These are phyloP conservation scores for Pythium chondricola DNA, from an alignment of 352 stramenopile genomes.

Conservation along the genomic window DNA sequence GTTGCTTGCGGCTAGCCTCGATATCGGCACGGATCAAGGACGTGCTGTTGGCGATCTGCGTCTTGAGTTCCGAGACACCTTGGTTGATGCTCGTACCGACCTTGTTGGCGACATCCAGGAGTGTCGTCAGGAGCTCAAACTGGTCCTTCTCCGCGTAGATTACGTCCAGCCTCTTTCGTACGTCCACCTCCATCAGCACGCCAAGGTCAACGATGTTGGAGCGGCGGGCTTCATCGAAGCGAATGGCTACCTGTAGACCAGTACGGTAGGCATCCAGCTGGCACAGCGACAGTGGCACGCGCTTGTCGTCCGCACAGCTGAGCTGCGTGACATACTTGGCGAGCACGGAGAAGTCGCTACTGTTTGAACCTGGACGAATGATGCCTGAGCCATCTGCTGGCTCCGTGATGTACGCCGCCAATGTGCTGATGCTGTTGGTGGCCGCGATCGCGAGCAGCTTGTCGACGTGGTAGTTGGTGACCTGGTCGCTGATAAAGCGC, in stretches of 20 bases:
- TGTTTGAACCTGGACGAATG: neutral
- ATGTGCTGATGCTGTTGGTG: neutral
- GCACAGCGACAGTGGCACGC: constrained; percentile 1
- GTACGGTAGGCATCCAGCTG: neutral
- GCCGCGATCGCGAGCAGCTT: constrained; percentile 2
- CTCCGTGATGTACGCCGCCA: constrained; percentile 1
- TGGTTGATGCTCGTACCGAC: constrained; percentile 1
- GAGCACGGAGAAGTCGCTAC: constrained; percentile 2
- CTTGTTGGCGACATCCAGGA: constrained; percentile 7
- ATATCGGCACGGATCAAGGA: constrained; percentile 6
- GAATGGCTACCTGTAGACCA: constrained; percentile 1
- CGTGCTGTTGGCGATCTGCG: constrained; percentile 1
- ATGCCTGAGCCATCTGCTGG: neutral
- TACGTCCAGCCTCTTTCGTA: constrained; percentile 9
- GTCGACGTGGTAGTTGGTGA: constrained; percentile 5
- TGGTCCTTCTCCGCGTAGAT: constrained; percentile 8
- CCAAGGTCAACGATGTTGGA: neutral
- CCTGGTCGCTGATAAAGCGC: constrained; percentile 4
- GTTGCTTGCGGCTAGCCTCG: neutral
- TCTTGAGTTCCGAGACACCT: constrained; percentile 2
- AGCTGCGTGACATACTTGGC: neutral
- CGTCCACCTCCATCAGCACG: constrained; percentile 5
- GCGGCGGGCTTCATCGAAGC: neutral
- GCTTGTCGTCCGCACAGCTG: neutral
- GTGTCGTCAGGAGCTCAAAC: constrained; percentile 4